Percentiles rank a stretch among this genome's conserved stretches.
phyloP scores from a whole-genome alignment of 208 protist genomes.

The Acanthamoeba quina region DNA sequence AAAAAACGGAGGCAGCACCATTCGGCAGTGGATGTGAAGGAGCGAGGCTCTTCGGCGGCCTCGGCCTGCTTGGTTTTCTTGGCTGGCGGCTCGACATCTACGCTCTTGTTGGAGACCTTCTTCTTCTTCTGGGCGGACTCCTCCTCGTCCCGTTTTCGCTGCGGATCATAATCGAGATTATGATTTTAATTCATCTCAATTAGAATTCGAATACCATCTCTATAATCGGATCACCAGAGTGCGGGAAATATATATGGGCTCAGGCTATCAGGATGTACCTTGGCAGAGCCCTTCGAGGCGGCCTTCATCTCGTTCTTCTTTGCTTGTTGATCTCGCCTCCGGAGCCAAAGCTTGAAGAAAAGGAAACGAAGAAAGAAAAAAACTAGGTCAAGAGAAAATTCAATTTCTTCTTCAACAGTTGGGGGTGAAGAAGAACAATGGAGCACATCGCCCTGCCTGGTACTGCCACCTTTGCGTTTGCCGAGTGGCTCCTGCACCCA shows the following conservation, averaged over 20 bases:
- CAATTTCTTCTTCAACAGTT: no score
- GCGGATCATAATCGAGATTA: not conserved
- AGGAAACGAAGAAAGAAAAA: not conserved
- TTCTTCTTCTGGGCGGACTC: not conserved
- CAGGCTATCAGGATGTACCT: not conserved
- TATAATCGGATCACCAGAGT: no score
- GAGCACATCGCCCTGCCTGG: no score
- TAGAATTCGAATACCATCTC: no score
- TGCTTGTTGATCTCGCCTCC: not conserved
- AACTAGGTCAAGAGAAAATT: not conserved
- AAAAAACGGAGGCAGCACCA: slow-evolving; percentile 14
- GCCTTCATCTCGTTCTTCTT: not conserved
- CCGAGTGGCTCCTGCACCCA: no score
- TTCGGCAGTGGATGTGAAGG: not conserved
- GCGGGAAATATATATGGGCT: no score
- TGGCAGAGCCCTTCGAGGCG: not conserved
- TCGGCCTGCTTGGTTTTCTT: not conserved
- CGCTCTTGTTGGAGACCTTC: not conserved
- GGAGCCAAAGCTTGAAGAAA: not conserved
- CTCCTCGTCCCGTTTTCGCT: slow-evolving; percentile 22
- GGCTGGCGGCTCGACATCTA: not conserved
- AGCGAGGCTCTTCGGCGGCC: not conserved
- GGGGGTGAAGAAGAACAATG: no score
- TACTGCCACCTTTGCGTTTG: no score
- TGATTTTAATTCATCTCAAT: no score